Evolutionary conservation across 2,329 filamentous ascomycete species (phyloP), one percentile per base, ranked within the genome.

Genomic region (Exophiala oligosperma): DNA sequence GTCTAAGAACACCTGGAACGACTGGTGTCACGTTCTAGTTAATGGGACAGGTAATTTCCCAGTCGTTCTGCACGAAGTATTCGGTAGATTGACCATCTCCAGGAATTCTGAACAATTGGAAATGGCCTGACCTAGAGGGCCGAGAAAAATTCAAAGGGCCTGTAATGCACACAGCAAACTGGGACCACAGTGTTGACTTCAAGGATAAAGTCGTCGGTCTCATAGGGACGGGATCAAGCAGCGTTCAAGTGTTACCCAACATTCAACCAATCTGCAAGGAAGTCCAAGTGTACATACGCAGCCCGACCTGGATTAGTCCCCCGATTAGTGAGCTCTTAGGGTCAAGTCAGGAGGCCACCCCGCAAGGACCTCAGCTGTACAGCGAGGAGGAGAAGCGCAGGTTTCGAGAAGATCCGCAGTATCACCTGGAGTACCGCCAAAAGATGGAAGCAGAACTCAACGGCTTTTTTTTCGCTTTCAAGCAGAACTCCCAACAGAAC

Each of bases 201-300:
- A 76, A 76, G 41, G 78, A 77, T 49, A 87, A 88, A 68, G 77
- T 79, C 14, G 79, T 83, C 51, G 85, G 80, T 17, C 78, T 88
- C 53, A 81, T 88, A 28, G 85, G 86, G 5, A 87, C 84, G 0
- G 86, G 85, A 1, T 81, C 84, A 0, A 83, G 83, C 0, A 85
- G 85, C 0, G 79, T 88, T 1, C 85, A 88, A 29, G 38, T 46
- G 1, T 26, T 50, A 4, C 28, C 49, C 7, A 23, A 41, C 17
- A 37, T 49, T 23, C 29, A 8, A 8, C 37, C 38, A 32, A 29
- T 44, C 0, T 65, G 60, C 2, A 64, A 64, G 8, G 47, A 64
- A 21, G 62, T 69, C 3, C 52, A 23, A 14, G 49, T 46, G 23
- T 32, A 44, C 28, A 35, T 40, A 8, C 37, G 38, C 35, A 52